Evolutionary conservation across 2,329 filamentous ascomycete species (phyloP).

Genomic region (Coccinonectria pachysandricola): DNA sequence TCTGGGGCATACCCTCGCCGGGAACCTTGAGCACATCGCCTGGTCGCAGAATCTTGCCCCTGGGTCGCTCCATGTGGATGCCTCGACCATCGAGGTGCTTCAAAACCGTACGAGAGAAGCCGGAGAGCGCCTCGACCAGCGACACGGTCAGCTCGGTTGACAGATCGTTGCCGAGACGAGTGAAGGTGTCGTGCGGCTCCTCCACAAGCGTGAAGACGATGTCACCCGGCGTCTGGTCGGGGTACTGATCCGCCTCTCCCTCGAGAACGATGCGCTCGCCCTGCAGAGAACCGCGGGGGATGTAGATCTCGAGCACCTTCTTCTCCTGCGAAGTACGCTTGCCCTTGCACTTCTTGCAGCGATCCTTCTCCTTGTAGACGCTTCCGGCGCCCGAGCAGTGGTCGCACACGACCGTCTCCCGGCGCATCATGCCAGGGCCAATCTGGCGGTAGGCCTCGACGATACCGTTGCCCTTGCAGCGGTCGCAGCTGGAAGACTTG

Average conservation of each 20-base stretch:
- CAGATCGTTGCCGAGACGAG: constrained; percentile 74
- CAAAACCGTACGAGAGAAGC: constrained; percentile 82
- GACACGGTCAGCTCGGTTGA: constrained; percentile 72
- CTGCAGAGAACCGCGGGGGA: constrained; percentile 75
- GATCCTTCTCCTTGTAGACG: constrained; percentile 90
- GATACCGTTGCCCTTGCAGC: constrained; percentile 71
- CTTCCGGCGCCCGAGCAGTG: constrained; percentile 78
- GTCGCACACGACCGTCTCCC: constrained; percentile 69
- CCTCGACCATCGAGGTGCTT: constrained; percentile 91
- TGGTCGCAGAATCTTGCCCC: constrained; percentile 73
- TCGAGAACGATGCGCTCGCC: constrained; percentile 85
- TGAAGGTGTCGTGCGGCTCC: constrained; percentile 70
- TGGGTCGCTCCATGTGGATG: constrained; percentile 68
- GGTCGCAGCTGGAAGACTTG: constrained; percentile 71
- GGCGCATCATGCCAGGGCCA: constrained; percentile 76
- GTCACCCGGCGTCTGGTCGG: constrained; percentile 81
- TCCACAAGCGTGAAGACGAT: constrained; percentile 85
- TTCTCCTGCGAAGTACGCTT: constrained; percentile 76
- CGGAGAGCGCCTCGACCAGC: constrained; percentile 72
- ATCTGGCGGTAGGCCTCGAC: constrained; percentile 72
- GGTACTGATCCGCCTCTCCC: constrained; percentile 87
- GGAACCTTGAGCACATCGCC: constrained; percentile 75
- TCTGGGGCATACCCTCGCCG: constrained; percentile 91
- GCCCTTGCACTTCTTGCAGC: constrained; percentile 98
- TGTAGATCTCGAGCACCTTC: constrained; percentile 94